These are phyloP conservation scores for Termitomyces sp. DNA, from an alignment of 768 basidiomycete species.

Conservation along the genomic window DNA sequence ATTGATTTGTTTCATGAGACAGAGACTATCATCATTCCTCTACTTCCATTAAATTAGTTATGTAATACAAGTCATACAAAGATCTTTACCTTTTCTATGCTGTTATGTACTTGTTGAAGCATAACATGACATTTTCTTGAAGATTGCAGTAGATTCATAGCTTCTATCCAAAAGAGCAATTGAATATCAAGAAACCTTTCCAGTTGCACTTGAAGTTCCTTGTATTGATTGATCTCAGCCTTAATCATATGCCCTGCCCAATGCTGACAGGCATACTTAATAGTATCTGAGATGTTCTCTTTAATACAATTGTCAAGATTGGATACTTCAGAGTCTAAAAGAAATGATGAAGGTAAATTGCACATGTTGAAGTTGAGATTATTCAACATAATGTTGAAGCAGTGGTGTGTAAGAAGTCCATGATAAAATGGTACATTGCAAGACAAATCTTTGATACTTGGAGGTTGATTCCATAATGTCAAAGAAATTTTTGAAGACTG, in stretches of 20 bases:
- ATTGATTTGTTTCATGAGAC: too few species aligned
- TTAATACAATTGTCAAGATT: not conserved
- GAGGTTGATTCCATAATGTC: not conserved
- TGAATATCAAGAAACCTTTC: conserved; percentile 10
- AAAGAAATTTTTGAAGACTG: not conserved
- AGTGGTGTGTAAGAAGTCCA: not conserved
- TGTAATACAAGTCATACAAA: too few species aligned
- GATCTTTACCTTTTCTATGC: too few species aligned
- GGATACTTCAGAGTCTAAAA: not conserved
- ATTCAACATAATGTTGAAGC: not conserved
- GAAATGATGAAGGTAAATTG: not conserved
- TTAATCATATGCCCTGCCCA: not conserved
- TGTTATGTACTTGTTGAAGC: conserved; percentile 8
- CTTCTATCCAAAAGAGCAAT: conserved; percentile 2
- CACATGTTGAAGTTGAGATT: not conserved
- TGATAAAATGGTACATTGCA: not conserved
- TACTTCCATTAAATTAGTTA: too few species aligned
- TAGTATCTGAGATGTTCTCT: not conserved
- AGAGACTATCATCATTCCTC: too few species aligned
- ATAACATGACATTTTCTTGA: conserved; percentile 12
- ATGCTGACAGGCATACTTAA: not conserved
- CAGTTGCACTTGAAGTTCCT: not conserved
- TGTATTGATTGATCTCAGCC: not conserved
- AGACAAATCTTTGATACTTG: not conserved
- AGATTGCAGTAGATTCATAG: conserved; percentile 19